Evolutionary conservation across 352 stramenopile genomes (phyloP).

Genomic region (Pythium periplocum): DNA sequence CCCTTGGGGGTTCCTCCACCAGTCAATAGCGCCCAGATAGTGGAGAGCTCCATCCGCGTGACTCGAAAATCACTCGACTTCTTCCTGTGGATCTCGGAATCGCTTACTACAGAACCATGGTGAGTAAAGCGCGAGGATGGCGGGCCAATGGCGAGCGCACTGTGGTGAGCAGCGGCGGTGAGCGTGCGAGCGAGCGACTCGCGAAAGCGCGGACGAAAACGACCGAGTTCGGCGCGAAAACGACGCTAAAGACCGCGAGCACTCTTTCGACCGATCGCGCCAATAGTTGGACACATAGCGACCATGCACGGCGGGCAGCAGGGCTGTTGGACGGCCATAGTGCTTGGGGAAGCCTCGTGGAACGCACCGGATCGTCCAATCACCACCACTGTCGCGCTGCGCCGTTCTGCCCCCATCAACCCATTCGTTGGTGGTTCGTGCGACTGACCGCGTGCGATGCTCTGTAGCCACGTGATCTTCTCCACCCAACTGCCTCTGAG

Average conservation of each 20-base stretch:
- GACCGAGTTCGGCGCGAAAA: too few relatives aligned
- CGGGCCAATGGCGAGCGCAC: neutral
- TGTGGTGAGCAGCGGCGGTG: neutral
- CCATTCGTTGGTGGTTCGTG: neutral
- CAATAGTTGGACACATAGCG: too few relatives aligned
- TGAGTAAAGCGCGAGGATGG: constrained; percentile 24
- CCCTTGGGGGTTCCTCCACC: constrained; percentile 21
- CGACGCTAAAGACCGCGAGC: too few relatives aligned
- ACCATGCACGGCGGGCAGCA: too few relatives aligned
- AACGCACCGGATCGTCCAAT: too few relatives aligned
- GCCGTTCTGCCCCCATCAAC: too few relatives aligned
- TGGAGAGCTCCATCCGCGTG: constrained; percentile 6
- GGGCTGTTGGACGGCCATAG: too few relatives aligned
- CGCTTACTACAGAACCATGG: constrained; percentile 58
- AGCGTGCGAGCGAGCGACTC: neutral
- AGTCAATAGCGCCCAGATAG: constrained; percentile 18
- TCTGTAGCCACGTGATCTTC: constrained; percentile 90
- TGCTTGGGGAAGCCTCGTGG: too few relatives aligned
- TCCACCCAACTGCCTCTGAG: constrained; percentile 93
- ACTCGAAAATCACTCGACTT: constrained; percentile 74
- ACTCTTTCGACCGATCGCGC: too few relatives aligned
- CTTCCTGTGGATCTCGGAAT: constrained; percentile 83
- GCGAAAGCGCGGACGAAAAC: too few relatives aligned
- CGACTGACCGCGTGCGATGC: constrained; percentile 12
- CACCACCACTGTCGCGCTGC: too few relatives aligned